Evolutionary conservation across 2,329 filamentous ascomycete genomes (phyloP).

Genomic region (Exophiala calicioides): DNA sequence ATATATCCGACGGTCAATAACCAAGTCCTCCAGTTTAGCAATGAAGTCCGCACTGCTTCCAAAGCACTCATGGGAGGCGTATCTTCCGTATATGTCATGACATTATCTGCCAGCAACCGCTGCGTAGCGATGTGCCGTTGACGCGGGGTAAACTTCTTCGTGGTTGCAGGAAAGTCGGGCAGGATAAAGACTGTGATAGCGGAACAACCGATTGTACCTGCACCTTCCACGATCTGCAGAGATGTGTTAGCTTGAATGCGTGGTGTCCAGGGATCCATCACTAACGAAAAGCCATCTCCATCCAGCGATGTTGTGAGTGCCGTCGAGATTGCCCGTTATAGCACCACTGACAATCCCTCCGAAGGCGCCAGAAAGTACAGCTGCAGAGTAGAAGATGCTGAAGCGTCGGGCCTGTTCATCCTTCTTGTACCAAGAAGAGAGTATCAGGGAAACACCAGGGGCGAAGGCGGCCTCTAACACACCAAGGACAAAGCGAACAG

Average conservation of each 20-base stretch:
- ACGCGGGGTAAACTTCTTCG: constrained; percentile 44
- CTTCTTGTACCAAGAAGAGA: constrained; percentile 65
- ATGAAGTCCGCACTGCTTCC: neutral
- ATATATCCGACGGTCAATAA: constrained; percentile 46
- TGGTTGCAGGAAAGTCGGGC: constrained; percentile 44
- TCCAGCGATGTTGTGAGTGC: constrained; percentile 31
- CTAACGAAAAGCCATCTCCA: constrained; percentile 35
- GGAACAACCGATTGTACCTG: constrained; percentile 60
- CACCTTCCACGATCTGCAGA: constrained; percentile 29
- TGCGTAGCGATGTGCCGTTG: constrained; percentile 47
- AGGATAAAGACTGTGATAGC: constrained; percentile 41
- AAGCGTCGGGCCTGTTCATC: constrained; percentile 60
- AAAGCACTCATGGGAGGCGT: constrained; percentile 10
- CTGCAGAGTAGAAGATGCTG: constrained; percentile 60
- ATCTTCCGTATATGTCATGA: constrained; percentile 8
- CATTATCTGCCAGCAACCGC: constrained; percentile 24
- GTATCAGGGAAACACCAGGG: constrained; percentile 58
- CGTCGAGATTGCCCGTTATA: constrained; percentile 39
- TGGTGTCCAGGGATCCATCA: too few species aligned
- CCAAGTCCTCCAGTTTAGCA: constrained; percentile 33
- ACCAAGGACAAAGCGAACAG: constrained; percentile 53
- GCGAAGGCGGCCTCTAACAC: constrained; percentile 57
- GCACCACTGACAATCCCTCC: constrained; percentile 60
- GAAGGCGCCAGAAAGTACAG: constrained; percentile 61
- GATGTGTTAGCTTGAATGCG: too few species aligned